Percentiles rank a stretch among this genome's conserved stretches.
Evolutionary conservation across 1,284 basidiomycete genomes (phyloP).

Genomic region (Ganoderma sinense): DNA sequence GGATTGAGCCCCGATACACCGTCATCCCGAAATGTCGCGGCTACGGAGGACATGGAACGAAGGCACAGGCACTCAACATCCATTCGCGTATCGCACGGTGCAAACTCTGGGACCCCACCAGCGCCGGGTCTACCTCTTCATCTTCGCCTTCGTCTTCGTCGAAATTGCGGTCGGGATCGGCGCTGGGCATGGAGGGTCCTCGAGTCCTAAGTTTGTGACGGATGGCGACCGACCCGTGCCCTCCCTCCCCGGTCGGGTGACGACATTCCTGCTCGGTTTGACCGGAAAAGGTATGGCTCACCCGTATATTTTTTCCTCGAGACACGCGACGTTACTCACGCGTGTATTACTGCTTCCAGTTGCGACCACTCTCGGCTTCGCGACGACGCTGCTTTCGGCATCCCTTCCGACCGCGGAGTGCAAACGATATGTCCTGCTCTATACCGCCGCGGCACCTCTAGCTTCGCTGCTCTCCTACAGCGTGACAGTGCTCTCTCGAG

Average conservation of each 20-base stretch:
- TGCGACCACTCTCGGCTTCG: neutral
- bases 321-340: neutral
- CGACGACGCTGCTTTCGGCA: neutral
- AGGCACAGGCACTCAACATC: neutral
- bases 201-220: neutral
- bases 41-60: neutral
- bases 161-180: neutral
- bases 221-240: neutral
- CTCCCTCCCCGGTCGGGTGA: neutral
- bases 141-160: neutral
- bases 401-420: neutral
- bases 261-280: neutral
- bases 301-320: too few species aligned
- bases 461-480: neutral
- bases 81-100: neutral
- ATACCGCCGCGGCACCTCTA: neutral
- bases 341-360: neutral
- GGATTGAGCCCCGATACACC: neutral
- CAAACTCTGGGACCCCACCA: neutral
- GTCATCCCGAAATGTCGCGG: neutral
- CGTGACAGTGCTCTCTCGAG: neutral
- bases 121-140: neutral
- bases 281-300: neutral
- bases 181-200: neutral
- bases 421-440: neutral